Evolutionary conservation across 148 eudicot species (phyloP), one percentile per base, ranked within the genome.

Genomic region (Dysphania ambrosioides): DNA sequence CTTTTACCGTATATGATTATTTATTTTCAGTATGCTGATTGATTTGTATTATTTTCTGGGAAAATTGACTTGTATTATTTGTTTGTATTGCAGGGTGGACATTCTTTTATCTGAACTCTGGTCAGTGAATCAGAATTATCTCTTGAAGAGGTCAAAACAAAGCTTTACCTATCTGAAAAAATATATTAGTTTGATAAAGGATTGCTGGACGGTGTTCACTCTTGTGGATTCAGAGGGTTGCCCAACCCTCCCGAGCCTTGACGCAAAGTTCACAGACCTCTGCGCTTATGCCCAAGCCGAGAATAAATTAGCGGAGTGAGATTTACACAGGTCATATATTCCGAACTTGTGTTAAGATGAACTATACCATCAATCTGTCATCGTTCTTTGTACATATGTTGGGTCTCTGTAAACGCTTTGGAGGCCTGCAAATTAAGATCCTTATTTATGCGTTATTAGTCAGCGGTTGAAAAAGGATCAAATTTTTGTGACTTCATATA

Each of bases 51-150:
- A 0, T 64, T 1, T 8, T 26, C 32, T 32, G 4, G 1, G 13
- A 42, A 42, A 42, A 15, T 5, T 47, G 3, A 47, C 16, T 47
- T 47, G 51, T 12, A 3, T 47, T 12, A 12, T 47, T 47, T 65
- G 30, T 16, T 0, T 16, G 58, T 29, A 27, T 65, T 74, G 11
- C 60, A 67, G 78, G 66, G 27, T 75, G 78, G 67, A 67, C 51
- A 75, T 75, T 57, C 51, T 70, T 8, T 75, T 2, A 9, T 29
- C 19, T 40, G 3, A 16, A 26, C 40, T 58, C 66, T 59, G 38
- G 55, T 19, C 27, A 40, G 34, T 19, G 38, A 58, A 19, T 5
- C n/a, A 60, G 67, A 5, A 1, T 41, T 53, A 60, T 27, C 73
- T 7, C 75, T 23, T 18, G 55, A 38, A 36, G 38, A 31, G 18